A percentile compares a stretch with the other conserved stretches of the same genome.
These are phyloP conservation scores for Massarina eburnea DNA, from an alignment of 2,329 filamentous ascomycete species.

Conservation along the genomic window DNA sequence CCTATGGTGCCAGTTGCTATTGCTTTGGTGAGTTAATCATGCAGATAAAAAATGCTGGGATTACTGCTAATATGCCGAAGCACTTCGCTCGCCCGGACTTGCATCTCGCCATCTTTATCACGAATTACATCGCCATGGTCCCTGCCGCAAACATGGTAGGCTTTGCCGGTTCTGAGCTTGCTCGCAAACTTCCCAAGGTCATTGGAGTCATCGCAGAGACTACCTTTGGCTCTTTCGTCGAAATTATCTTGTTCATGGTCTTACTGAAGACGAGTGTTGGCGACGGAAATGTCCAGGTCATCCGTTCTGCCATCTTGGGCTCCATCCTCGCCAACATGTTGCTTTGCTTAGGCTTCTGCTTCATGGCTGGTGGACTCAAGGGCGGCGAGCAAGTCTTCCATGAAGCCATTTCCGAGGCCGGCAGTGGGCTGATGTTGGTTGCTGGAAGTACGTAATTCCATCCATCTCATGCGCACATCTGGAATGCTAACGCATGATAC, in stretches of 20 bases:
- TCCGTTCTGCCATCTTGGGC: constrained; percentile 80
- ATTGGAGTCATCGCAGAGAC: constrained; percentile 63
- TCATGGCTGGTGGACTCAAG: constrained; percentile 72
- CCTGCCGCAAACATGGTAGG: constrained; percentile 75
- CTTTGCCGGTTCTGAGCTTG: constrained; percentile 71
- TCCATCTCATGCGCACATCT: constrained; percentile 33
- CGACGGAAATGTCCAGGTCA: constrained; percentile 61
- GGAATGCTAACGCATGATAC: constrained; percentile 20
- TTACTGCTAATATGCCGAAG: constrained; percentile 24
- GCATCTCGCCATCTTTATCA: constrained; percentile 66
- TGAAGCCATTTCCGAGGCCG: constrained; percentile 75
- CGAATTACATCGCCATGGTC: constrained; percentile 76
- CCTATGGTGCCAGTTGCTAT: constrained; percentile 73
- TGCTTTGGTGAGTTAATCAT: constrained; percentile 52
- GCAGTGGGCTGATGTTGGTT: constrained; percentile 74
- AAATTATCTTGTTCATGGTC: constrained; percentile 81
- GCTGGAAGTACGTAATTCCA: constrained; percentile 60
- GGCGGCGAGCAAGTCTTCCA: constrained; percentile 72
- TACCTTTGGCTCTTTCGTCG: constrained; percentile 71
- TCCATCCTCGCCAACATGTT: constrained; percentile 82
- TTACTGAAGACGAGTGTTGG: constrained; percentile 57
- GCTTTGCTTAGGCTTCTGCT: constrained; percentile 77
- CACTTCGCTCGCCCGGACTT: constrained; percentile 57
- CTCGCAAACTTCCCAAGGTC: constrained; percentile 75
- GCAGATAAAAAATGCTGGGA: not conserved